Conservation (phyloP, 495 filamentous ascomycete species). For the Pyrenula massariospora region DNA sequence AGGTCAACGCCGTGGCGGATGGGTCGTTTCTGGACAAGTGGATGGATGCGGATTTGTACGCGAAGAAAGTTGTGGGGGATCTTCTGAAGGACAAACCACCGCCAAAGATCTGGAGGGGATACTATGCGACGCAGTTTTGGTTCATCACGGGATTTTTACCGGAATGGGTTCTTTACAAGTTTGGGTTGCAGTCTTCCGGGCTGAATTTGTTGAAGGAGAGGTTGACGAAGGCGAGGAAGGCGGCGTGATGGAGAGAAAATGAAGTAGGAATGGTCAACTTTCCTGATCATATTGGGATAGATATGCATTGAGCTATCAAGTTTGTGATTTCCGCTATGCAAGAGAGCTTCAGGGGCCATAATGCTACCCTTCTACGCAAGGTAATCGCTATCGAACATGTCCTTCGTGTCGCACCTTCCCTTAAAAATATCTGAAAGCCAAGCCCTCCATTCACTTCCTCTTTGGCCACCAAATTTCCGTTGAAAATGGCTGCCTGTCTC, state of each 20-base stretch:
- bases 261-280: too few species aligned
- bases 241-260: neutral
- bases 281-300: too few species aligned
- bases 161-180: neutral
- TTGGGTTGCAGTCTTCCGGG: neutral
- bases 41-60: constrained; percentile 14
- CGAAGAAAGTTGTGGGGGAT: constrained; percentile 14
- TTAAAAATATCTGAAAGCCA: too few species aligned
- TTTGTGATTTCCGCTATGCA: too few species aligned
- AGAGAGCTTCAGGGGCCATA: too few species aligned
- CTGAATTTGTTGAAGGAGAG: neutral
- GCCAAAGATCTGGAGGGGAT: constrained; percentile 19
- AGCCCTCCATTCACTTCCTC: too few species aligned
- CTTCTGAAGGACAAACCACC: constrained; percentile 15
- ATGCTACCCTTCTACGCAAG: too few species aligned
- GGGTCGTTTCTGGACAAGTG: constrained; percentile 8
- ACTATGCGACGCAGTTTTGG: neutral
- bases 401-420: too few species aligned
- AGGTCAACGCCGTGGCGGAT: neutral
- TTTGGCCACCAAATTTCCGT: too few species aligned
- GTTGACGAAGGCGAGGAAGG: neutral
- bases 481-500: too few species aligned
- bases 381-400: too few species aligned
- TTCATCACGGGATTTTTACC: neutral
- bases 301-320: too few species aligned